phyloP scores from a whole-genome alignment of 352 stramenopile genomes.

The Thraustochytrium sp. region DNA sequence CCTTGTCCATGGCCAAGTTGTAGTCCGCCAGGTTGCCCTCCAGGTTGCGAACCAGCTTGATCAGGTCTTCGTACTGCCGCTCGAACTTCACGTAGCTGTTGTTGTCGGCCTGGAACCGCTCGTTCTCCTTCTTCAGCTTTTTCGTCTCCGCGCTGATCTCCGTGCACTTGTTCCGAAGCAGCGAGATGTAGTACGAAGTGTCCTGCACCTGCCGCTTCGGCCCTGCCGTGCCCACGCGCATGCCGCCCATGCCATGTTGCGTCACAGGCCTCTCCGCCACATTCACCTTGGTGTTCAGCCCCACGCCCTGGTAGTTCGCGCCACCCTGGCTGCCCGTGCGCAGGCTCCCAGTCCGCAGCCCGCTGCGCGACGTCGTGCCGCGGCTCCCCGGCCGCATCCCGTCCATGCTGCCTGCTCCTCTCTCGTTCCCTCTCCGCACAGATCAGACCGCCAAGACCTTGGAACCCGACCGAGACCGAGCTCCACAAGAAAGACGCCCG shows the following conservation, averaged over 20 bases:
- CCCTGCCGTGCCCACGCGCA: conserved; percentile 67
- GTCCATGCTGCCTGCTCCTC: not conserved
- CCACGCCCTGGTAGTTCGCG: conserved; percentile 56
- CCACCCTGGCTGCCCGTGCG: conserved; percentile 1
- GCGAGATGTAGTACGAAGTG: conserved; percentile 75
- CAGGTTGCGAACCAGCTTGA: conserved; percentile 65
- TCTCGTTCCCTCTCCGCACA: not conserved
- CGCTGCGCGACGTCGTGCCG: not conserved
- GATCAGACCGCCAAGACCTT: too few relatives aligned
- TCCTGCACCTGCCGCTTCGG: conserved; percentile 74
- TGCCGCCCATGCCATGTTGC: conserved; percentile 80
- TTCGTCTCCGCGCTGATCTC: conserved; percentile 74
- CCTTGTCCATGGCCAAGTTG: conserved; percentile 86
- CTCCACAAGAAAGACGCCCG: too few relatives aligned
- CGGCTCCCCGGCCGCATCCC: not conserved
- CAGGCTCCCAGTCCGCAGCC: not conserved
- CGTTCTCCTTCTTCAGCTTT: conserved; percentile 68
- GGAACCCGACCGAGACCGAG: too few relatives aligned
- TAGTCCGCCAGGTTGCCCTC: conserved; percentile 84
- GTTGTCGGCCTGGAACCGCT: conserved; percentile 59
- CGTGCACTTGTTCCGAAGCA: conserved; percentile 77
- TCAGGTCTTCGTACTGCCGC: conserved; percentile 70
- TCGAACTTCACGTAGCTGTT: conserved; percentile 69
- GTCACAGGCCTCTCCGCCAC: conserved; percentile 82
- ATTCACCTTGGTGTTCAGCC: conserved; percentile 79